A percentile compares a stretch with the other conserved stretches of the same genome.
Conservation (phyloP, 2,329 filamentous ascomycete species). For the Epichloe brachyelytri region DNA sequence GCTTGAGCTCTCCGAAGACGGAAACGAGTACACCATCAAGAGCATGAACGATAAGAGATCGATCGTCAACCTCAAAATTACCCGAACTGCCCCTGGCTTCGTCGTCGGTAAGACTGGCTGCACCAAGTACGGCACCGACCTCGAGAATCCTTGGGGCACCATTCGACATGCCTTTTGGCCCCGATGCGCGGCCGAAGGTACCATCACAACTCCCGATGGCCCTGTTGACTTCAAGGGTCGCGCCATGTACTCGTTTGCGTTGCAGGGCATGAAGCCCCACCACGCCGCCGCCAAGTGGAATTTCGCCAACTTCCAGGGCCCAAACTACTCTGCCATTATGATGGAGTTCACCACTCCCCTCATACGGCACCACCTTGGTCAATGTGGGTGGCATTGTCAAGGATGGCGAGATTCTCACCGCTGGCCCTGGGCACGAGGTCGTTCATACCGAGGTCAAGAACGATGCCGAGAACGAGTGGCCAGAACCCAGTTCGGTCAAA, state of each 20-base stretch:
- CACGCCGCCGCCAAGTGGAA: conserved; percentile 90
- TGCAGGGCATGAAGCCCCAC: conserved; percentile 99
- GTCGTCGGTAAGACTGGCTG: conserved; percentile 74
- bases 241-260: conserved; percentile 68
- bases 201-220: conserved; percentile 70
- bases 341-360: conserved; percentile 97
- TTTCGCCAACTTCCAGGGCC: conserved; percentile 82
- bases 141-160: conserved; percentile 72
- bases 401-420: conserved; percentile 67
- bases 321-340: conserved; percentile 73
- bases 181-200: conserved; percentile 67
- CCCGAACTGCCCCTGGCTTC: conserved; percentile 65
- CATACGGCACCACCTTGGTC: conserved; percentile 77
- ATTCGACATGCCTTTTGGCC: conserved; percentile 97
- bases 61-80: conserved; percentile 77
- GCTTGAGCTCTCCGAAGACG: conserved; percentile 75
- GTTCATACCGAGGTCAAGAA: conserved; percentile 56
- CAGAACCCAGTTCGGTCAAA: conserved; percentile 63
- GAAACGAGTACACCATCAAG: conserved; percentile 75
- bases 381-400: conserved; percentile 72
- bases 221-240: conserved; percentile 70
- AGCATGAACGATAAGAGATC: conserved; percentile 69
- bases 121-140: conserved; percentile 76
- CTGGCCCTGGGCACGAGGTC: conserved; percentile 50
- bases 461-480: conserved; percentile 77